These are phyloP conservation scores for Hypoxylon subgilvum DNA, from an alignment of 495 filamentous ascomycete species.

Conservation along the genomic window DNA sequence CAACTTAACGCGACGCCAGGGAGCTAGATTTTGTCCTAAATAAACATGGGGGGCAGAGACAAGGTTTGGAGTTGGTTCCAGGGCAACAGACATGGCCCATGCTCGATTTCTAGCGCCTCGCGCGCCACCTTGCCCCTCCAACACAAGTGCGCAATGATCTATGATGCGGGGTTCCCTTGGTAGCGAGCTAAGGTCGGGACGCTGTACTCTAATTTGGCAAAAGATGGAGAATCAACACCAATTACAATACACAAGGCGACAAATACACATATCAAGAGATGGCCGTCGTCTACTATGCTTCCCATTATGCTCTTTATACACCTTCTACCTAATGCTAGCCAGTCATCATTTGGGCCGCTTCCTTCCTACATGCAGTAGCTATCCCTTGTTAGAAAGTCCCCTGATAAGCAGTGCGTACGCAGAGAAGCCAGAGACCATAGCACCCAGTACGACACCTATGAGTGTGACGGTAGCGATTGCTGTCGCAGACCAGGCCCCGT, in stretches of 20 bases:
- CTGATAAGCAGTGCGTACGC: constrained; percentile 1
- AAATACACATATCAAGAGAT: constrained; percentile 1
- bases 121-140: too few species aligned
- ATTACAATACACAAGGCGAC: constrained; percentile 1
- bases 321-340: constrained; percentile 3
- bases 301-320: constrained; percentile 2
- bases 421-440: constrained; percentile 4
- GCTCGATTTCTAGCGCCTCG: too few species aligned
- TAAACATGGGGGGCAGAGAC: background rate
- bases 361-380: too few species aligned
- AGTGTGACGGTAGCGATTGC: constrained; percentile 4
- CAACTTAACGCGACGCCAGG: constrained; percentile 1
- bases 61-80: constrained; percentile 1
- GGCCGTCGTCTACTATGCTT: constrained; percentile 3
- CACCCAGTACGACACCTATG: background rate
- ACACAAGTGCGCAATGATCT: too few species aligned
- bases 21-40: constrained; percentile 1
- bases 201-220: too few species aligned
- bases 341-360: too few species aligned
- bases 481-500: constrained; percentile 4
- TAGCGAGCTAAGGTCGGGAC: background rate
- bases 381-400: constrained; percentile 8
- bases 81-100: too few species aligned
- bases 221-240: background rate
- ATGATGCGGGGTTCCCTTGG: background rate